These are phyloP conservation scores for Fusarium hainanense DNA, from an alignment of 2,329 filamentous ascomycete genomes.

Conservation along the genomic window DNA sequence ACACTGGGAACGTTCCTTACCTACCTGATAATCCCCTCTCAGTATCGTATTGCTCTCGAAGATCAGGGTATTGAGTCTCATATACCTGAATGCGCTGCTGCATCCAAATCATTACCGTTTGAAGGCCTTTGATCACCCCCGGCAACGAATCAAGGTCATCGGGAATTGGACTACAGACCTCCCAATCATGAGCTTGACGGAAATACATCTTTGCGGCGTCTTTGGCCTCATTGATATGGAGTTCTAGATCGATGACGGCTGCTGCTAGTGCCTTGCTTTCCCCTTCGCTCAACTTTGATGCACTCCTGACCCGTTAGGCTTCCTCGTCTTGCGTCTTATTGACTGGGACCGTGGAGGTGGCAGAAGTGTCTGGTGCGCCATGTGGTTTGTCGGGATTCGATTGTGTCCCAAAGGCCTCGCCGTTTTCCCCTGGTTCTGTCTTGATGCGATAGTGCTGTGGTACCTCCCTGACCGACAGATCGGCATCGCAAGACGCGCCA, in stretches of 20 bases:
- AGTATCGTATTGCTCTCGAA: not conserved
- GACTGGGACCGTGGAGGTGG: not conserved
- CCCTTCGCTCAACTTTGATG: not conserved
- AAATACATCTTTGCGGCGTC: not conserved
- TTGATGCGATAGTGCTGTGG: not conserved
- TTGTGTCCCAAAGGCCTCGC: not conserved
- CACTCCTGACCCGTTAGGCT: not conserved
- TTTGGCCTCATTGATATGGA: not conserved
- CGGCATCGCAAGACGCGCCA: not conserved
- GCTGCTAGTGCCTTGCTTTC: not conserved
- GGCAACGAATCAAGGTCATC: not conserved
- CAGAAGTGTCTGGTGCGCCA: not conserved
- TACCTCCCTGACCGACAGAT: not conserved
- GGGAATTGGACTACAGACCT: not conserved
- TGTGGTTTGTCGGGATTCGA: no score
- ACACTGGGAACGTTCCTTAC: not conserved
- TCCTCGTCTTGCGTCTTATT: not conserved
- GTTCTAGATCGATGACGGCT: not conserved
- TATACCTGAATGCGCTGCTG: conserved; percentile 21
- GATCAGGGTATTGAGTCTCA: not conserved
- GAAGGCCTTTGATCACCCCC: not conserved
- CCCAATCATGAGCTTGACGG: conserved; percentile 1
- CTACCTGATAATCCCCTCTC: not conserved
- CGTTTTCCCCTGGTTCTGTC: not conserved
- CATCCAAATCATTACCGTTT: not conserved